These are phyloP conservation scores for Leishmania aethiopica DNA, from an alignment of 208 protist species.

Conservation along the genomic window DNA sequence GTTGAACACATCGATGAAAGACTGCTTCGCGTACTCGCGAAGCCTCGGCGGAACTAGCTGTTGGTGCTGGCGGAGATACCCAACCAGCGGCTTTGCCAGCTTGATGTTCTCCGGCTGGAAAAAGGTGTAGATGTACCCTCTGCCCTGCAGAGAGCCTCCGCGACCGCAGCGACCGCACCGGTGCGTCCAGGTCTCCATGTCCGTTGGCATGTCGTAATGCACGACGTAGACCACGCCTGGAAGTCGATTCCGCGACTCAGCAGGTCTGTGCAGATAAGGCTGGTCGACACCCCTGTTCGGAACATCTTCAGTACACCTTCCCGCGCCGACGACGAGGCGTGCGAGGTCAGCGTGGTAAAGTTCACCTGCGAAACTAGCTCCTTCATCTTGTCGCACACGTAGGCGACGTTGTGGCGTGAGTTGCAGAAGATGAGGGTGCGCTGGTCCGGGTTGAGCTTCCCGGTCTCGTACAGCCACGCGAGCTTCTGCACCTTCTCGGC, in stretches of 20 bases:
- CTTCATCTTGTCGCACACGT: conserved; percentile 63
- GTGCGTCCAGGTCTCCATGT: conserved; percentile 97
- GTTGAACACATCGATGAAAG: conserved; percentile 78
- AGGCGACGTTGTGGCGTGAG: conserved; percentile 82
- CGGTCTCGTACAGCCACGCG: conserved; percentile 68
- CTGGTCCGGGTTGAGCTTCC: conserved; percentile 63
- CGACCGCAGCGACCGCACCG: conserved; percentile 96
- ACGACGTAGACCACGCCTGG: conserved; percentile 97
- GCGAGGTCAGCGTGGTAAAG: conserved; percentile 70
- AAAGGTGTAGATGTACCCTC: conserved; percentile 82
- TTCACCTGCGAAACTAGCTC: conserved; percentile 45
- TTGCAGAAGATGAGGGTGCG: conserved; percentile 89
- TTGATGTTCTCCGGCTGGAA: conserved; percentile 87
- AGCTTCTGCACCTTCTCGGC: conserved; percentile 80
- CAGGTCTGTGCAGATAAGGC: conserved; percentile 98
- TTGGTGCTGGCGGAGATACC: conserved; percentile 66
- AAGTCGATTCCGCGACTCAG: conserved; percentile 98
- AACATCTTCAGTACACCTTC: conserved; percentile 92
- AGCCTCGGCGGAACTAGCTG: conserved; percentile 85
- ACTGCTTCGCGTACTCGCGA: conserved; percentile 80
- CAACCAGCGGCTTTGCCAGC: conserved; percentile 82
- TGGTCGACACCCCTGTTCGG: conserved; percentile 81
- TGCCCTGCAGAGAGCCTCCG: conserved; percentile 41
- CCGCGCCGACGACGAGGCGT: conserved; percentile 54
- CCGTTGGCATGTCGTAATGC: conserved; percentile 96